A percentile compares a stretch with the other conserved stretches of the same genome.
Evolutionary conservation across 164 flowering plant genomes (phyloP).

Genomic region (Santalum album): DNA sequence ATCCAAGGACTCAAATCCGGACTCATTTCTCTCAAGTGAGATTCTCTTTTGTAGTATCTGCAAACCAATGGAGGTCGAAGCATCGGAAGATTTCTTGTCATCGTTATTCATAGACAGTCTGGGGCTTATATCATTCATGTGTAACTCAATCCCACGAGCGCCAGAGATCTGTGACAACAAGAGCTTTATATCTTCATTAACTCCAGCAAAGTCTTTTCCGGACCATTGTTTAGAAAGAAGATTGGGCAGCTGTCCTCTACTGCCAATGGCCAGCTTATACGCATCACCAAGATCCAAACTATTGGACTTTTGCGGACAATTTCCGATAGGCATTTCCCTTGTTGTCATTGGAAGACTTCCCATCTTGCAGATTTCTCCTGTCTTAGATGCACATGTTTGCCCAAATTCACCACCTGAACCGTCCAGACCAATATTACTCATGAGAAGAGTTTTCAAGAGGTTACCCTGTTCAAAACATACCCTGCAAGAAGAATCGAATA

Average conservation of each 20-base stretch:
- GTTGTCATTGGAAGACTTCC: slow-evolving; percentile 12
- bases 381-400: slow-evolving; percentile 8
- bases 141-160: slow-evolving; percentile 42
- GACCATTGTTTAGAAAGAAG: slow-evolving; percentile 36
- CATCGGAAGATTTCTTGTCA: slow-evolving; percentile 38
- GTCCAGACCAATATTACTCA: slow-evolving; percentile 3
- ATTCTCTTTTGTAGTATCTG: slow-evolving; percentile 46
- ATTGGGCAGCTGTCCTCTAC: slow-evolving; percentile 44
- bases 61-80: slow-evolving; percentile 28
- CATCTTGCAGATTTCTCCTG: slow-evolving; percentile 13
- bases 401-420: slow-evolving; percentile 9
- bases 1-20: slow-evolving; percentile 53
- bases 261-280: slow-evolving; percentile 56
- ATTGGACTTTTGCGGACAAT: slow-evolving; percentile 17
- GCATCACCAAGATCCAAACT: slow-evolving; percentile 68
- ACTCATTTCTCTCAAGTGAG: slow-evolving; percentile 80
- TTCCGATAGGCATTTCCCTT: slow-evolving; percentile 16
- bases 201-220: slow-evolving; percentile 47
- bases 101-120: slow-evolving; percentile 36
- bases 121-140: slow-evolving; percentile 40
- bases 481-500: too few species aligned
- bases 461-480: too few species aligned
- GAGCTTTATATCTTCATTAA: slow-evolving; percentile 59
- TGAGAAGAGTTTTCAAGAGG: background rate
- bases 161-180: slow-evolving; percentile 64